Evolutionary conservation across 345 rosid genomes (phyloP), one percentile per base, ranked within the genome.

Genomic region (Cardamine chenopodiifolia): DNA sequence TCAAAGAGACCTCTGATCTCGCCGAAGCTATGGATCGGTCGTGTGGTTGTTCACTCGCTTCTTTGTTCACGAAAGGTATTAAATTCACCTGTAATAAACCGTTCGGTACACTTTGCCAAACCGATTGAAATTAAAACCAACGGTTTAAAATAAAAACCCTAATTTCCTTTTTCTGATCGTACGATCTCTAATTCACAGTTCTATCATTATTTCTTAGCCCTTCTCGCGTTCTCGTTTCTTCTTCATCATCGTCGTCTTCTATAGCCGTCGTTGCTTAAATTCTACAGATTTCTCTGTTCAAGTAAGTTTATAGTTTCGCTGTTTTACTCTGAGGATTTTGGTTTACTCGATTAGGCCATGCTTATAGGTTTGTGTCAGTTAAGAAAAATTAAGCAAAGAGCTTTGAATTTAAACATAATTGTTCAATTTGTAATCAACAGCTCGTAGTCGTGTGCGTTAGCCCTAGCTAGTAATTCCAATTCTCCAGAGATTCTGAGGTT

Each of bases 41-140:
- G 70, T 63, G 76, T 39, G 3, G 32, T 62, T 28, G 40, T 45
- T 64, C n/a, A 58, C 65, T 58, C 11, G 18, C 15, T 73, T 31
- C 19, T 7, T 47, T 35, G 45, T 4, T 19, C 22, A 74, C 68
- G 73, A 67, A 75, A 60, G 34, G 44, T 14, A 67, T n/a, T n/a
- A n/a, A 23, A 55, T 12, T 12, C n/a, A 74, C 31, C 23, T 23
- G 48, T 40, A 68, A 52, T 42, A 29, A 52, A 76, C 79, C 74
- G 70, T 4, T 61, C 40, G 49, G 66, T 57, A 13, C 25, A 57
- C 8, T 48, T 35, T 34, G 13, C 0, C 7, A 56, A 64, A 56
- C 53, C 40, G 18, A 19, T 22, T 3, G 2, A 40, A 28, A 8
- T 50, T 12, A 0, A 17, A 66, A 67, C 68, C 29, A 29, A 29